A percentile compares a stretch with the other conserved stretches of the same genome.
Evolutionary conservation across 2,329 filamentous ascomycete species (phyloP).

Genomic region (Blastomyces percursus): DNA sequence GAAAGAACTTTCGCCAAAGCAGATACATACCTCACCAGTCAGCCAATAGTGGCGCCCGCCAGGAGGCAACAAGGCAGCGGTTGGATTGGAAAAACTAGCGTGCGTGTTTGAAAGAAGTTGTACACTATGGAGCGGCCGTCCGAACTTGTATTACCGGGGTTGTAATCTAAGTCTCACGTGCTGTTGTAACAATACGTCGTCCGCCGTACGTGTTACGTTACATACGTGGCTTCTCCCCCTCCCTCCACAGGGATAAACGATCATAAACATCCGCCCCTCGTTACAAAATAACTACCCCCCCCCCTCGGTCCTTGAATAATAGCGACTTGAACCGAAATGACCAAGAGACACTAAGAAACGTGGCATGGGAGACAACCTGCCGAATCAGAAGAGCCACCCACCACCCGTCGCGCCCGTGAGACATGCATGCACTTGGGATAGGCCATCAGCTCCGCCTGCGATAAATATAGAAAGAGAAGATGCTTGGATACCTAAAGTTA

Average conservation of each 20-base stretch:
- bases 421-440: neutral
- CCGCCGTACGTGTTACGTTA: neutral
- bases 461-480: neutral
- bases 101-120: neutral
- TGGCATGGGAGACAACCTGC: neutral
- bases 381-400: neutral
- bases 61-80: neutral
- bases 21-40: neutral
- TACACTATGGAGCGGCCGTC: neutral
- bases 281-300: neutral
- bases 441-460: neutral
- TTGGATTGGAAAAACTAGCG: neutral
- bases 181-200: neutral
- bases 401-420: neutral
- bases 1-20: neutral
- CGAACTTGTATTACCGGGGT: neutral
- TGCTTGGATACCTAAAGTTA: neutral
- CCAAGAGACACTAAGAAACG: neutral
- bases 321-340: neutral
- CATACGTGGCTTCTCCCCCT: neutral
- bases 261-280: neutral
- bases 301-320: neutral
- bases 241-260: neutral
- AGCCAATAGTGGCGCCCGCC: neutral
- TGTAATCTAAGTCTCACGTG: neutral